Percentiles rank a stretch among this genome's conserved stretches.
Conservation (phyloP, 2,329 filamentous ascomycete species). For the Verticillium klebahnii region DNA sequence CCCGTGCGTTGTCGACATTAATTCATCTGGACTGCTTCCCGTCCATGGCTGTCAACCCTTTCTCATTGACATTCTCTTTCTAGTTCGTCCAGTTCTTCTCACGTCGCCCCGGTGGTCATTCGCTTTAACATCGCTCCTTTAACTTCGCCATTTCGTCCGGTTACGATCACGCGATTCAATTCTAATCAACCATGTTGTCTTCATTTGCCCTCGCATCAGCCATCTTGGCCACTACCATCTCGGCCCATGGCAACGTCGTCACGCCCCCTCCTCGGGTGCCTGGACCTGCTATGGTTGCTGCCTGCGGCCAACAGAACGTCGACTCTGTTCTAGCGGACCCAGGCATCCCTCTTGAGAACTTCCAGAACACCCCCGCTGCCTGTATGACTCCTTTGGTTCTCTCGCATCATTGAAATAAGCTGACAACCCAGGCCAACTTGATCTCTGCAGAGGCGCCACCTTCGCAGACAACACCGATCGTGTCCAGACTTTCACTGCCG, state of each 20-base stretch:
- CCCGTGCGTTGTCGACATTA: neutral
- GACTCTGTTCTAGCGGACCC: conserved; percentile 27
- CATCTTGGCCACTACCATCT: conserved; percentile 19
- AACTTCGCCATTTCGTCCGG: neutral
- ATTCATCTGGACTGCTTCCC: neutral
- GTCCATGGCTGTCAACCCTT: neutral
- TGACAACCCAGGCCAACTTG: conserved; percentile 19
- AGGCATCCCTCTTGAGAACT: conserved; percentile 27
- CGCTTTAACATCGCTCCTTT: too few species aligned
- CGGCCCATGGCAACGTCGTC: conserved; percentile 39
- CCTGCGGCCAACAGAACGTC: conserved; percentile 37
- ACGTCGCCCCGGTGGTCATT: neutral
- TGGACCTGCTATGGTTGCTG: conserved; percentile 35
- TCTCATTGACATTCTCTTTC: neutral
- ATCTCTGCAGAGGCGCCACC: conserved; percentile 42
- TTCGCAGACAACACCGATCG: conserved; percentile 38
- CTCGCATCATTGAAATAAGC: neutral
- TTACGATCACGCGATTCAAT: neutral
- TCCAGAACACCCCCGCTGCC: conserved; percentile 14
- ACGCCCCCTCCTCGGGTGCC: conserved; percentile 34
- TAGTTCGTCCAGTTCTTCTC: neutral
- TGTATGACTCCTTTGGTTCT: conserved; percentile 18
- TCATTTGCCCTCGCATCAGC: conserved; percentile 10
- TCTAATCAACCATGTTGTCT: conserved; percentile 8
- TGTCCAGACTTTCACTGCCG: conserved; percentile 36